These are phyloP conservation scores for Lactarius quietus DNA, from an alignment of 768 basidiomycete species.

Conservation along the genomic window DNA sequence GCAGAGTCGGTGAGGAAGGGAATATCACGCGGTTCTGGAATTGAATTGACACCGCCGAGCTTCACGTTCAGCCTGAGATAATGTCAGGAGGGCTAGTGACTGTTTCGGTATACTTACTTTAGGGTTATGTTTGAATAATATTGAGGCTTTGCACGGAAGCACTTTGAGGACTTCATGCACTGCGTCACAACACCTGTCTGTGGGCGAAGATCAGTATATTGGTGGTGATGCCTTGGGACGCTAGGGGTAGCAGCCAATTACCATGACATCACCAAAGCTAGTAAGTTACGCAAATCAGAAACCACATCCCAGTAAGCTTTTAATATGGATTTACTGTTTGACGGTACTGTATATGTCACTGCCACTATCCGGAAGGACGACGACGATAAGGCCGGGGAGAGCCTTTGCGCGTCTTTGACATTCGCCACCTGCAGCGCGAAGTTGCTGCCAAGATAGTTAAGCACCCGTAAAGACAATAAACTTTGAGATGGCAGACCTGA, in stretches of 20 bases:
- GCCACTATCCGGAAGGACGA: constrained; percentile 68
- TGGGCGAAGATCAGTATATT: constrained; percentile 9
- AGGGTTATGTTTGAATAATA: constrained; percentile 80
- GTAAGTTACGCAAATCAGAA: neutral
- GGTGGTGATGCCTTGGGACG: neutral
- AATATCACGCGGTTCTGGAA: constrained; percentile 68
- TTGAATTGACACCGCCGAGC: constrained; percentile 76
- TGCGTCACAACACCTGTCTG: constrained; percentile 77
- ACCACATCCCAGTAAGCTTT: neutral
- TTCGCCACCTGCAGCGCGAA: constrained; percentile 48
- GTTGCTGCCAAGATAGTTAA: constrained; percentile 35
- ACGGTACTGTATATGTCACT: constrained; percentile 74
- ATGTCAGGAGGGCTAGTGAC: neutral
- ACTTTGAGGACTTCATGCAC: constrained; percentile 67
- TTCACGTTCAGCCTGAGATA: constrained; percentile 71
- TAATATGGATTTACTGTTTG: constrained; percentile 59
- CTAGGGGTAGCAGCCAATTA: constrained; percentile 30
- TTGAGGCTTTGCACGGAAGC: constrained; percentile 62
- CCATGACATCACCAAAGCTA: constrained; percentile 70
- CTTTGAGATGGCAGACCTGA: constrained; percentile 2
- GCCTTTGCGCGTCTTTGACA: constrained; percentile 39
- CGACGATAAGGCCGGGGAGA: constrained; percentile 57
- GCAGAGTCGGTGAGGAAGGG: constrained; percentile 61
- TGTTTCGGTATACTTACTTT: constrained; percentile 48
- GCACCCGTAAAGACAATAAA: neutral